Percentiles rank a stretch among this genome's conserved stretches.
phyloP scores from a whole-genome alignment of 495 filamentous ascomycete species.

The Talaromyces liani region DNA sequence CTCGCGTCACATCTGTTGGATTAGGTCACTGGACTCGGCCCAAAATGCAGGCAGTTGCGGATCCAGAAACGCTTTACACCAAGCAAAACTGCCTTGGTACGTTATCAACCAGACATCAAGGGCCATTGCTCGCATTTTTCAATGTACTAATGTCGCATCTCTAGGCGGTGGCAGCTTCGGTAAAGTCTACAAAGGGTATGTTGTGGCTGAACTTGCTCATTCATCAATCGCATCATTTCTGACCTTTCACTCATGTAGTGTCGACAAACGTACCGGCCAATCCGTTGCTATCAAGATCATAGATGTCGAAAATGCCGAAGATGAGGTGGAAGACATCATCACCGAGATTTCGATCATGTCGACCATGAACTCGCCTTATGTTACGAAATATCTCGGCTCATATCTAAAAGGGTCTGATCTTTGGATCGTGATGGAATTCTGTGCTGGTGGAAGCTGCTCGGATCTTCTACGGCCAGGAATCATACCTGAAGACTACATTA shows the following conservation, averaged over 20 bases:
- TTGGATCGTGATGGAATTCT: constrained; percentile 98
- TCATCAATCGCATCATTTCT: constrained; percentile 20
- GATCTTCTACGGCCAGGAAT: constrained; percentile 86
- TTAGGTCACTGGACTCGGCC: neutral
- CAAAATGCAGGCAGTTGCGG: constrained; percentile 43
- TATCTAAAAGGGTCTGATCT: constrained; percentile 91
- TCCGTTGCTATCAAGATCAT: constrained; percentile 94
- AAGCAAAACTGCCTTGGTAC: constrained; percentile 91
- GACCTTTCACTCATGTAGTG: constrained; percentile 34
- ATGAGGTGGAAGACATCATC: constrained; percentile 98
- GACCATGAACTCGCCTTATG: constrained; percentile 85
- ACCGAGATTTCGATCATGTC: constrained; percentile 96
- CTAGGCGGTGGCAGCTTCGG: constrained; percentile 84
- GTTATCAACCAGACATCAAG: constrained; percentile 14
- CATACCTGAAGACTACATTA: constrained; percentile 91
- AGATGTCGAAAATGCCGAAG: constrained; percentile 95
- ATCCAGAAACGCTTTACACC: constrained; percentile 84
- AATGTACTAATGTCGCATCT: neutral
- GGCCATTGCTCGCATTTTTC: neutral
- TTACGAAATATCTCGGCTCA: constrained; percentile 94
- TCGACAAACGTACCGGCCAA: constrained; percentile 77
- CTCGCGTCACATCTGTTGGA: neutral
- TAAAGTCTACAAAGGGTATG: constrained; percentile 89
- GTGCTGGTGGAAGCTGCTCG: constrained; percentile 84
- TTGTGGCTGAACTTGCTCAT: constrained; percentile 4